Evolutionary conservation across 768 basidiomycete genomes (phyloP).

Genomic region (Boletellus ananiceps): DNA sequence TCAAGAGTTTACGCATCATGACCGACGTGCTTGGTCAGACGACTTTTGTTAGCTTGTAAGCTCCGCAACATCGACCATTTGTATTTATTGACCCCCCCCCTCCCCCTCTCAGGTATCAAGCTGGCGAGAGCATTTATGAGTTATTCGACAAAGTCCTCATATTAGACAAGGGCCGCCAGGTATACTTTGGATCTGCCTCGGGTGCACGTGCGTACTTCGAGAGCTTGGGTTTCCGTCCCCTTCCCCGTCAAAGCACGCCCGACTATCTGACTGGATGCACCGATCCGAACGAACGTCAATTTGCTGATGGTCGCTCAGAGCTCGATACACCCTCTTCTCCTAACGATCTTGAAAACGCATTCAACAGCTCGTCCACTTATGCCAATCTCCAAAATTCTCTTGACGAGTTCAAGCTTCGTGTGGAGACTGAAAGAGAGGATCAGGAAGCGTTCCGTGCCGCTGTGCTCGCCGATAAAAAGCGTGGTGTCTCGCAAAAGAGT

Average conservation of each 20-base stretch:
- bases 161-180: constrained; percentile 74
- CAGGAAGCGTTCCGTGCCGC: constrained; percentile 76
- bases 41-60: constrained; percentile 73
- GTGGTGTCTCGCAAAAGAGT: constrained; percentile 69
- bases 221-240: constrained; percentile 62
- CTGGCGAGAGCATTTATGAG: constrained; percentile 72
- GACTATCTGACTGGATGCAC: constrained; percentile 85
- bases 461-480: constrained; percentile 72
- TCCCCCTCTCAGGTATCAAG: constrained; percentile 55
- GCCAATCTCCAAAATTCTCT: constrained; percentile 42
- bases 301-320: constrained; percentile 56
- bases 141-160: constrained; percentile 88
- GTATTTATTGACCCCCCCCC: constrained; percentile 1
- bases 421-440: constrained; percentile 59
- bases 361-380: constrained; percentile 44
- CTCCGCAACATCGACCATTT: neutral
- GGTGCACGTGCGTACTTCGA: constrained; percentile 80
- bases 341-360: constrained; percentile 61
- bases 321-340: constrained; percentile 60
- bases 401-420: constrained; percentile 49
- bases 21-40: constrained; percentile 81
- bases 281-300: constrained; percentile 81
- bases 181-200: constrained; percentile 71
- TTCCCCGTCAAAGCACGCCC: constrained; percentile 79
- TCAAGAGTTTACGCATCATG: constrained; percentile 71